Evolutionary conservation across 1,139 yeast species (phyloP).

Genomic region (Suhomyces yuchorum): DNA sequence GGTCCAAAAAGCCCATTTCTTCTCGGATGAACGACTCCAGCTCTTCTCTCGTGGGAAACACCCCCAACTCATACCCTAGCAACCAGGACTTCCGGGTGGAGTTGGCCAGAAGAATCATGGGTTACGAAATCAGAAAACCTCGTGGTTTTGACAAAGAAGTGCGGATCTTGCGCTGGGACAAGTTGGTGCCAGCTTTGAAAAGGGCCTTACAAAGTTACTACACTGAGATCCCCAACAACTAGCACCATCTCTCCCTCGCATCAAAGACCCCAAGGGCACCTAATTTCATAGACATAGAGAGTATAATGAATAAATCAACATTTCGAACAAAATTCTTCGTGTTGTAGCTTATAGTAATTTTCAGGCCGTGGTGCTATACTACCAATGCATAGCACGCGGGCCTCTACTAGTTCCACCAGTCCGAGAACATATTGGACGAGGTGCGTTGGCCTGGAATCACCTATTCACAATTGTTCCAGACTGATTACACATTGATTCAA

Average conservation of each 20-base stretch:
- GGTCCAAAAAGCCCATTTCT: constrained; percentile 62
- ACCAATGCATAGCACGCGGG: no score
- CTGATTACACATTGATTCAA: not conserved
- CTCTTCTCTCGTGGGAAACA: constrained; percentile 11
- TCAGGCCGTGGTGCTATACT: no score
- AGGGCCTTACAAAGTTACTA: constrained; percentile 68
- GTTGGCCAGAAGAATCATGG: constrained; percentile 65
- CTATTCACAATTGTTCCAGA: not conserved
- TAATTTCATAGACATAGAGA: constrained; percentile 5
- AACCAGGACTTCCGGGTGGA: constrained; percentile 54
- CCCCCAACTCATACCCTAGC: constrained; percentile 15
- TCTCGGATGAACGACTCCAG: constrained; percentile 44
- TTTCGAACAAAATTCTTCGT: not conserved
- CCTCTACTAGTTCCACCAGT: not conserved
- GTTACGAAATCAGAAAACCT: constrained; percentile 63
- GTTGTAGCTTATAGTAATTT: no score
- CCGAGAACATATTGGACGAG: not conserved
- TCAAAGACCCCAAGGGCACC: constrained; percentile 2
- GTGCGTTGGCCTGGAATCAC: not conserved
- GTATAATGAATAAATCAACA: not conserved
- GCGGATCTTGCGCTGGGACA: constrained; percentile 62
- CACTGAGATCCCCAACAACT: constrained; percentile 47
- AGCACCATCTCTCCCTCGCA: constrained; percentile 2
- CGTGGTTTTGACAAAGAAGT: constrained; percentile 71
- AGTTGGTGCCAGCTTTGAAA: constrained; percentile 57